Percentiles rank a stretch among this genome's conserved stretches.
phyloP scores from a whole-genome alignment of 2,329 filamentous ascomycete genomes.

The Epichloe scottii region DNA sequence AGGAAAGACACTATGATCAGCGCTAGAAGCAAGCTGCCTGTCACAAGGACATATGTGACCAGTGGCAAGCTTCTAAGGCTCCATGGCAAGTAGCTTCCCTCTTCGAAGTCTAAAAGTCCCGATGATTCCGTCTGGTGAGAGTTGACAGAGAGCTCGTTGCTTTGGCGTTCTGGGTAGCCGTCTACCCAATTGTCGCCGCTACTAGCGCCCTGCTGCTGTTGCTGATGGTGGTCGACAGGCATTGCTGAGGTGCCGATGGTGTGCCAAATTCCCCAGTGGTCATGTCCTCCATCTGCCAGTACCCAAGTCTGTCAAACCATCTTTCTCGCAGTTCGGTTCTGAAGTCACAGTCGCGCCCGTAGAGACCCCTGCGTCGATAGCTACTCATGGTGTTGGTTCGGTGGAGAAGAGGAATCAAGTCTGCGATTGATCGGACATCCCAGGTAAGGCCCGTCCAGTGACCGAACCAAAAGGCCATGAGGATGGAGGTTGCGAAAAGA shows the following conservation, averaged over 20 bases:
- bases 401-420: conserved; percentile 66
- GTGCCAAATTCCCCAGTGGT: conserved; percentile 63
- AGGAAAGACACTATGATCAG: conserved; percentile 72
- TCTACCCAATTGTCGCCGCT: background rate
- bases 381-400: conserved; percentile 66
- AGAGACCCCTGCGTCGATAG: conserved; percentile 55
- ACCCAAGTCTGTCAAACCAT: conserved; percentile 63
- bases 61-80: conserved; percentile 56
- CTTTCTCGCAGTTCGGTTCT: conserved; percentile 39
- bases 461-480: conserved; percentile 53
- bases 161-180: conserved; percentile 6
- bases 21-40: conserved; percentile 50
- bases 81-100: conserved; percentile 61
- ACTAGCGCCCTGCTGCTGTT: background rate
- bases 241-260: conserved; percentile 47
- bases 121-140: conserved; percentile 16
- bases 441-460: conserved; percentile 67
- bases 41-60: conserved; percentile 50
- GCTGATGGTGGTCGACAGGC: conserved; percentile 11
- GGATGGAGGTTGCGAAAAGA: conserved; percentile 34
- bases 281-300: conserved; percentile 62
- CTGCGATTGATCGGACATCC: conserved; percentile 73
- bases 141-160: conserved; percentile 19
- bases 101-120: conserved; percentile 12
- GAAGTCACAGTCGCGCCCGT: conserved; percentile 38